These are phyloP conservation scores for Lactifluus rugatus DNA, from an alignment of 768 basidiomycete genomes.

Conservation along the genomic window DNA sequence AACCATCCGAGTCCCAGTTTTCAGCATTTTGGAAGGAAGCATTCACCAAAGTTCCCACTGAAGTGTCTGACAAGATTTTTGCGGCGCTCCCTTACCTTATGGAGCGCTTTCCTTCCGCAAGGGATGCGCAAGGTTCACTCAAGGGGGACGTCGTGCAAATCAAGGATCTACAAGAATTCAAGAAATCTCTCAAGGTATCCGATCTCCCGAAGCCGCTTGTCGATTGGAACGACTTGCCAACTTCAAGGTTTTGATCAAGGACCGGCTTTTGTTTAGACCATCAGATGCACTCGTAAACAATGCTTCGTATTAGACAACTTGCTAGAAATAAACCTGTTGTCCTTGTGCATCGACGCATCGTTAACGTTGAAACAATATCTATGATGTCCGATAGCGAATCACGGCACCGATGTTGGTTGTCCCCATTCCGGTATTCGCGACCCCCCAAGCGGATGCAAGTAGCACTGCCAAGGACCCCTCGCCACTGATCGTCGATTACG, in stretches of 20 bases:
- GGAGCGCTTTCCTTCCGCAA: slow-evolving; percentile 44
- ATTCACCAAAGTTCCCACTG: slow-evolving; percentile 29
- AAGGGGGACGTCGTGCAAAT: slow-evolving; percentile 49
- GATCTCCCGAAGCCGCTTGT: slow-evolving; percentile 58
- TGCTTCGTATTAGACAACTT: not conserved
- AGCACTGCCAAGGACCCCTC: not conserved
- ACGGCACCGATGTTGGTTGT: not conserved
- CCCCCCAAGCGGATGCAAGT: too few species aligned
- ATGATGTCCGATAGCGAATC: not conserved
- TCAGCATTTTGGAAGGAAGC: slow-evolving; percentile 48
- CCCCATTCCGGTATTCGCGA: too few species aligned
- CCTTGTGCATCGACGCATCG: not conserved
- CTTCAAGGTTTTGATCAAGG: slow-evolving; percentile 39
- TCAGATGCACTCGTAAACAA: not conserved
- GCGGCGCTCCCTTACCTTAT: slow-evolving; percentile 48
- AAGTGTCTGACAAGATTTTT: slow-evolving; percentile 39
- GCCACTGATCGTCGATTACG: slow-evolving; percentile 1
- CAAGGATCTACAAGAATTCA: slow-evolving; percentile 58
- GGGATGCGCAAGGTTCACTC: slow-evolving; percentile 39
- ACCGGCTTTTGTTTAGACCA: not conserved
- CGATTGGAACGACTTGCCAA: slow-evolving; percentile 64
- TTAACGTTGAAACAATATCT: not conserved
- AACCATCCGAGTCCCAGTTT: slow-evolving; percentile 53
- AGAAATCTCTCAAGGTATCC: slow-evolving; percentile 43
- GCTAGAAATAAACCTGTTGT: not conserved